Evolutionary conservation across 306 rosid species (phyloP), one percentile per base, ranked within the genome.

Genomic region (Sechiopsis laciniata): DNA sequence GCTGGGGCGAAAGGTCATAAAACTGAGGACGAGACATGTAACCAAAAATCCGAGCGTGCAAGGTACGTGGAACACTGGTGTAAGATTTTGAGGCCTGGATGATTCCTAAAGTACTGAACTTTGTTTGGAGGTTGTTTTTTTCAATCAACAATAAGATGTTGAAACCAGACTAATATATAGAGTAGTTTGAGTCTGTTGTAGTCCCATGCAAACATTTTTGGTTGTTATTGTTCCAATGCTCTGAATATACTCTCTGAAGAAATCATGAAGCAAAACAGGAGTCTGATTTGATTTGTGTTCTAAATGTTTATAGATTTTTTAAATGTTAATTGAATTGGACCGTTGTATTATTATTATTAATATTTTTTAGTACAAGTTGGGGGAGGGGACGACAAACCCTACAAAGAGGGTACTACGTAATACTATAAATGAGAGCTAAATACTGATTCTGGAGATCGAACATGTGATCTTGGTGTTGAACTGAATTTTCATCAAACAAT

Each of bases 51-150:
- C 97, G 8, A 93, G 96, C 24, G 97, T 88, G 77, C 98, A 90
- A 84, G 97, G 98, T 68, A 93, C 97, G 74, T 93, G 96, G 98
- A 87, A 91, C 52, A 93, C 97, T n/a, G 86, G 77, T 35, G 71
- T 83, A 75, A 79, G 82, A 75, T 88, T 81, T 77, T 90, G 82
- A 85, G 71, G 75, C 32, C 5, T 65, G 21, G 11, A 64, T 64
- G 26, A 15, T 9, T 64, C 26, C 26, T 37, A 2, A 40, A 17
- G 71, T 40, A 26, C 71, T 40, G 40, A 9, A 64, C 37, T 40
- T 17, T 45, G 9, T 17, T 9, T 64, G 9, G 52, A 60, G 52
- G 16, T 9, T 64, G 22, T 40, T 10, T 55, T 17, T 64, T 26
- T 40, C 52, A 26, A 64, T 37, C 71, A 40, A 35, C 7, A n/a